These are phyloP conservation scores for Penicillium silybi DNA, from an alignment of 495 filamentous ascomycete genomes.

Conservation along the genomic window DNA sequence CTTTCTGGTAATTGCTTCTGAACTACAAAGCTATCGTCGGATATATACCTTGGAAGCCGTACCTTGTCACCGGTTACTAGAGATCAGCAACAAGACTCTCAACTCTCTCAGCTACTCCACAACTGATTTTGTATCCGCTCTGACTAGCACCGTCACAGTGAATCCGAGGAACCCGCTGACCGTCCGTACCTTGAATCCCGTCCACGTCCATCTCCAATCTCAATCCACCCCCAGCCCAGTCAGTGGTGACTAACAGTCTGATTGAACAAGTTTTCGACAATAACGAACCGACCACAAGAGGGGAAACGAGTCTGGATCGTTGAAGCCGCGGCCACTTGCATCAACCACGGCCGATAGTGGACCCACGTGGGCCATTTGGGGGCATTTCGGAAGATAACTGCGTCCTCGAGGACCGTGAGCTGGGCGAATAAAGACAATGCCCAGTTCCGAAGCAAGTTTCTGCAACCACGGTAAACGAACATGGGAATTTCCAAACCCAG, in stretches of 20 bases:
- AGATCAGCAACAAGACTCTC: neutral
- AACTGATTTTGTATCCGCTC: constrained; percentile 38
- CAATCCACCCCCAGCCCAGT: constrained; percentile 35
- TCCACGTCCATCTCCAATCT: constrained; percentile 13
- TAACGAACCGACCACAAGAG: constrained; percentile 9
- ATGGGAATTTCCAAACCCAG: constrained; percentile 18
- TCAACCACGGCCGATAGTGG: constrained; percentile 40
- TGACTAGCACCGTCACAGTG: constrained; percentile 53
- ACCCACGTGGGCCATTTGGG: neutral
- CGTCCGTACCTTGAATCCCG: neutral
- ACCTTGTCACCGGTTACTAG: no score
- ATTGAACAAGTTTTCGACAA: constrained; percentile 24
- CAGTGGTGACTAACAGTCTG: constrained; percentile 47
- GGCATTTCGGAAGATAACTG: neutral
- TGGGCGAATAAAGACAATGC: constrained; percentile 8
- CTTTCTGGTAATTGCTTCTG: neutral
- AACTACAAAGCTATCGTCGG: neutral
- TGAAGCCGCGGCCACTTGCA: constrained; percentile 43
- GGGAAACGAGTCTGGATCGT: constrained; percentile 13
- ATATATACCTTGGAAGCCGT: neutral
- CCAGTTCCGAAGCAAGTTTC: neutral
- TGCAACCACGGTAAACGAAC: constrained; percentile 14
- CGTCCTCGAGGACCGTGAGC: constrained; percentile 3
- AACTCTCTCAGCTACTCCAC: constrained; percentile 17
- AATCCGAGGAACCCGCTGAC: constrained; percentile 26